These are phyloP conservation scores for Pythium oligandrum DNA, from an alignment of 352 stramenopile genomes.

Conservation along the genomic window DNA sequence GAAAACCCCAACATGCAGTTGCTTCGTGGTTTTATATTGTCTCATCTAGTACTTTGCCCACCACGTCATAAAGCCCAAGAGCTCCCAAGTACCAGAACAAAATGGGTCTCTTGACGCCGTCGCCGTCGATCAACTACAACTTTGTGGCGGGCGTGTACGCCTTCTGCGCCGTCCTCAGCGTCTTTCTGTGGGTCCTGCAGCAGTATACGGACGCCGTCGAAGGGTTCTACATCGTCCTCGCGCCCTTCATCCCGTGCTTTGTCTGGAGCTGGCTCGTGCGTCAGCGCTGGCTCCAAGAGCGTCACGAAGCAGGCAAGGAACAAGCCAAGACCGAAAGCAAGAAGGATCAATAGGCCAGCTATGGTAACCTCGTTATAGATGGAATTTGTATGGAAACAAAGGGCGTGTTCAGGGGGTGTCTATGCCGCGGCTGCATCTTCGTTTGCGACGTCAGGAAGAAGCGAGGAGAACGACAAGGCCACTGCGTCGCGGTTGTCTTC, in stretches of 20 bases:
- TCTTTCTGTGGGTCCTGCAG: conserved; percentile 55
- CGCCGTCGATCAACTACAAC: conserved; percentile 87
- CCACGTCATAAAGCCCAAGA: no score
- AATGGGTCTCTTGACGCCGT: conserved; percentile 53
- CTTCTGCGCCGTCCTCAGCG: conserved; percentile 52
- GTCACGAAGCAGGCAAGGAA: conserved; percentile 9
- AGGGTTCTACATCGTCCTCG: conserved; percentile 82
- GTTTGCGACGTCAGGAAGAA: no score
- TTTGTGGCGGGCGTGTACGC: conserved; percentile 80
- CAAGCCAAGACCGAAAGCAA: conserved; percentile 4
- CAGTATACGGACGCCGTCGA: conserved; percentile 62
- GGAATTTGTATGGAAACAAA: no score
- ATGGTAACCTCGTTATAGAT: no score
- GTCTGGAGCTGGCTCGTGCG: conserved; percentile 82
- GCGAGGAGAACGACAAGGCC: no score
- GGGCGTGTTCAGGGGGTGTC: no score
- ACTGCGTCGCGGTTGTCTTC: no score
- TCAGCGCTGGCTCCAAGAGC: conserved; percentile 45
- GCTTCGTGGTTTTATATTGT: no score
- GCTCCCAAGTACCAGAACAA: background rate
- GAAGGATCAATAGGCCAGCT: conserved; percentile 12
- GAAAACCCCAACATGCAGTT: no score
- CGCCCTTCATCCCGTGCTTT: conserved; percentile 79
- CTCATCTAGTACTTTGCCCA: no score
- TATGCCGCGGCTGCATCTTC: no score